A percentile compares a stretch with the other conserved stretches of the same genome.
phyloP scores from a whole-genome alignment of 768 basidiomycete genomes.

The Russula griseocarnosa region DNA sequence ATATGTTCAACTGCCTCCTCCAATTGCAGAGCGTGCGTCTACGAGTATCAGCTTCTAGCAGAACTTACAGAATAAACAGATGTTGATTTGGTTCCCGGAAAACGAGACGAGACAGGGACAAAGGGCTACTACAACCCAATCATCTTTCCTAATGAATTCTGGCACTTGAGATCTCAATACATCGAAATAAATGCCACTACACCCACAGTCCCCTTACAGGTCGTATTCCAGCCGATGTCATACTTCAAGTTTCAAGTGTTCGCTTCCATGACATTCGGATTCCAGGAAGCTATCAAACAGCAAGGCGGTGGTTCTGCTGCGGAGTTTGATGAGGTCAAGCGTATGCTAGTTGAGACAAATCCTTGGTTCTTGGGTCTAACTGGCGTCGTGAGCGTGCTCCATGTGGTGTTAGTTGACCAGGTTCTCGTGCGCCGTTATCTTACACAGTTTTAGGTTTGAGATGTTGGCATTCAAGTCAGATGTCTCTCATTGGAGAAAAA shows the following conservation, averaged over 20 bases:
- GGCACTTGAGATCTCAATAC: slow-evolving; percentile 81
- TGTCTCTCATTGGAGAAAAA: slow-evolving; percentile 92
- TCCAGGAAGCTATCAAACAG: slow-evolving; percentile 80
- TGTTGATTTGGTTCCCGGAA: slow-evolving; percentile 54
- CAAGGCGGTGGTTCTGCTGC: slow-evolving; percentile 57
- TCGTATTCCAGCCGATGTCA: slow-evolving; percentile 82
- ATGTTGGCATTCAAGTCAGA: slow-evolving; percentile 95
- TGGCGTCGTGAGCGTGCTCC: slow-evolving; percentile 78
- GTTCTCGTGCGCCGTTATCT: slow-evolving; percentile 13
- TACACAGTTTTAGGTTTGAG: slow-evolving; percentile 61
- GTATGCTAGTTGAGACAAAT: slow-evolving; percentile 86
- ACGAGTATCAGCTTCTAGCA: slow-evolving; percentile 2
- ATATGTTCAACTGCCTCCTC: slow-evolving; percentile 52
- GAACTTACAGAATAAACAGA: slow-evolving; percentile 42
- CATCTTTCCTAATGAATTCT: slow-evolving; percentile 92
- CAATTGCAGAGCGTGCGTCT: slow-evolving; percentile 57
- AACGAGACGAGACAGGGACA: slow-evolving; percentile 60
- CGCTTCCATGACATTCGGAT: slow-evolving; percentile 78
- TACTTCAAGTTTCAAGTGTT: slow-evolving; percentile 86
- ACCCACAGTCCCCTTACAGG: slow-evolving; percentile 67
- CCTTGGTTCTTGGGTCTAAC: slow-evolving; percentile 86
- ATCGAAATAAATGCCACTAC: slow-evolving; percentile 84
- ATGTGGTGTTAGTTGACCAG: slow-evolving; percentile 63
- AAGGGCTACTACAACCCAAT: slow-evolving; percentile 81
- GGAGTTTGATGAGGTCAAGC: slow-evolving; percentile 93